A percentile compares a stretch with the other conserved stretches of the same genome.
phyloP scores from a whole-genome alignment of 1,284 basidiomycete genomes.

The Bondarzewia mesenterica region DNA sequence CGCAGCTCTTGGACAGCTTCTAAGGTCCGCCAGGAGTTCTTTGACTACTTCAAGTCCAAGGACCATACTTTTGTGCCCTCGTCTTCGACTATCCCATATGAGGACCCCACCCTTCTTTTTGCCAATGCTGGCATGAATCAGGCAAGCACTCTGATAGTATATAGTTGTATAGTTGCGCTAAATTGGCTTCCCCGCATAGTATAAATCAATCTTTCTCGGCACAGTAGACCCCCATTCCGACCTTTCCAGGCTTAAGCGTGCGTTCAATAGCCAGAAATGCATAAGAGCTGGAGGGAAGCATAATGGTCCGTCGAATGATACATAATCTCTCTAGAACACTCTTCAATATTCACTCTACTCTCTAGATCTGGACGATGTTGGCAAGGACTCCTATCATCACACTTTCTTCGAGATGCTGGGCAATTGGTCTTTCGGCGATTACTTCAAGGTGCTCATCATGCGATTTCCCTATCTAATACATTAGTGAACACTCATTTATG shows the following conservation, averaged over 20 bases:
- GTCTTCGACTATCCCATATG: constrained; percentile 91
- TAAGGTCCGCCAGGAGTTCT: constrained; percentile 63
- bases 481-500: background rate
- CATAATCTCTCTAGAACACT: background rate
- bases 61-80: constrained; percentile 92
- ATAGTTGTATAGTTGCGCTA: constrained; percentile 10
- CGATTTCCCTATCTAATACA: background rate
- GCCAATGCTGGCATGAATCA: constrained; percentile 99
- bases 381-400: constrained; percentile 94
- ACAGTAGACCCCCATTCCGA: constrained; percentile 91
- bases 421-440: constrained; percentile 99
- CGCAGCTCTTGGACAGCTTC: background rate
- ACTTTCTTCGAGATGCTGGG: constrained; percentile 99
- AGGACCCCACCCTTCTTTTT: constrained; percentile 94
- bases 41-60: constrained; percentile 73
- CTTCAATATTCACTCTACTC: constrained; percentile 8
- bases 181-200: constrained; percentile 37
- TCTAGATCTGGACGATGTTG: constrained; percentile 93
- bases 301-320: constrained; percentile 62
- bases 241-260: constrained; percentile 84
- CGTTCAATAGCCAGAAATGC: constrained; percentile 96
- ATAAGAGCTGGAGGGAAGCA: constrained; percentile 98
- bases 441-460: constrained; percentile 78
- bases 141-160: constrained; percentile 31
- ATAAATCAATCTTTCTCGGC: constrained; percentile 94